These are phyloP conservation scores for Alloteropsis angusta DNA, from an alignment of 202 grass and related monocot genomes.

Conservation along the genomic window DNA sequence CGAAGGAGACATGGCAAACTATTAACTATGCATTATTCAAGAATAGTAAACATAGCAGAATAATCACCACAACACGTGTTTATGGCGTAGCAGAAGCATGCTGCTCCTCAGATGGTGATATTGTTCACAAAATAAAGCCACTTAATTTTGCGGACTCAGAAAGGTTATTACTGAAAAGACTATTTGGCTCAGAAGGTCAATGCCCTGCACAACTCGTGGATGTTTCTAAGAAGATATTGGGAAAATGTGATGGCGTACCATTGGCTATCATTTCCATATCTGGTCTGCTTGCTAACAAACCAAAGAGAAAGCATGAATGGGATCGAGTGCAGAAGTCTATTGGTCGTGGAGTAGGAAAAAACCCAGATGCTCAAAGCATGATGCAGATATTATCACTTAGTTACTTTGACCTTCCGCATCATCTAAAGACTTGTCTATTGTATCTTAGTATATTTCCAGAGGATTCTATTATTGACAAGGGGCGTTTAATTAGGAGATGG, in stretches of 20 bases:
- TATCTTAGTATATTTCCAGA: slow-evolving; percentile 17
- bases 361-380: not conserved
- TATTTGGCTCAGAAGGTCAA: not conserved
- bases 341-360: not conserved
- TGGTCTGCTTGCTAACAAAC: slow-evolving; percentile 5
- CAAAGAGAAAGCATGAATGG: not conserved
- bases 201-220: not conserved
- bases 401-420: not conserved
- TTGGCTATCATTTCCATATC: not conserved
- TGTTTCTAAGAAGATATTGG: not conserved
- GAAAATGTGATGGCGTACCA: slow-evolving; percentile 11
- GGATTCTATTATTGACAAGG: not conserved
- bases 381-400: slow-evolving; percentile 8
- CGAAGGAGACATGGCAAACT: not conserved
- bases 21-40: not conserved
- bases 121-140: not conserved
- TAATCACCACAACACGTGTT: not conserved
- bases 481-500: slow-evolving; percentile 6
- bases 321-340: not conserved
- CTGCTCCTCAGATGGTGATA: not conserved
- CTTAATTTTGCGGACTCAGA: not conserved
- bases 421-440: not conserved
- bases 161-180: not conserved
- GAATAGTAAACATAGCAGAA: not conserved
- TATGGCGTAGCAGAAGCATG: not conserved